Conservation (phyloP, 192 early-diverging fungal species). For the Umbelopsis sp. region DNA sequence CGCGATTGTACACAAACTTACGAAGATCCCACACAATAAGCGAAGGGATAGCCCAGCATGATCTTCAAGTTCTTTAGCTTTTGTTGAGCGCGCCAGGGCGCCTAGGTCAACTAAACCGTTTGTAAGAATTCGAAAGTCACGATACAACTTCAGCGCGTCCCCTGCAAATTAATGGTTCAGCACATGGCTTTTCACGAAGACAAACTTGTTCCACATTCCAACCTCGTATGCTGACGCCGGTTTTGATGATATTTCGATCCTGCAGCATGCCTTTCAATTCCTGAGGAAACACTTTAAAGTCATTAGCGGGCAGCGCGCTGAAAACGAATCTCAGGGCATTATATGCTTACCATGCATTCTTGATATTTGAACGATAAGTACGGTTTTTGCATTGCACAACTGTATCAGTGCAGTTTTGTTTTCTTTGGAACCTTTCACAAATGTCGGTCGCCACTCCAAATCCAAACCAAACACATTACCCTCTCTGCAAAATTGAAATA, state of each 20-base stretch:
- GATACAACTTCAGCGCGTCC: slow-evolving; percentile 31
- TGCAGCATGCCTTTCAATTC: slow-evolving; percentile 23
- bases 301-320: not conserved
- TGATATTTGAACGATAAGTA: slow-evolving; percentile 32
- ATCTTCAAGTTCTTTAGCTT: not conserved
- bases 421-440: slow-evolving; percentile 25
- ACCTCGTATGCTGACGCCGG: slow-evolving; percentile 33
- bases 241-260: slow-evolving; percentile 22
- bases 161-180: not conserved
- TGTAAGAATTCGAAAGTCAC: slow-evolving; percentile 30
- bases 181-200: not conserved
- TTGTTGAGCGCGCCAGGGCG: slow-evolving; percentile 10
- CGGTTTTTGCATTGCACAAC: slow-evolving; percentile 21
- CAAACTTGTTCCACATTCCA: not conserved
- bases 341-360: slow-evolving; percentile 23
- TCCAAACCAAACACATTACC: slow-evolving; percentile 32
- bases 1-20: slow-evolving; percentile 12
- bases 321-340: too few species aligned
- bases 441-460: slow-evolving; percentile 39
- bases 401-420: slow-evolving; percentile 37
- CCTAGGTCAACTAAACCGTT: slow-evolving; percentile 32
- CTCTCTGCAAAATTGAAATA: not conserved
- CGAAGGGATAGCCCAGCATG: slow-evolving; percentile 19
- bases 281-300: slow-evolving; percentile 18
- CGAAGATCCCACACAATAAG: slow-evolving; percentile 30